phyloP scores from a whole-genome alignment of 1,284 basidiomycete species.

The Rhizoctonia solani region DNA sequence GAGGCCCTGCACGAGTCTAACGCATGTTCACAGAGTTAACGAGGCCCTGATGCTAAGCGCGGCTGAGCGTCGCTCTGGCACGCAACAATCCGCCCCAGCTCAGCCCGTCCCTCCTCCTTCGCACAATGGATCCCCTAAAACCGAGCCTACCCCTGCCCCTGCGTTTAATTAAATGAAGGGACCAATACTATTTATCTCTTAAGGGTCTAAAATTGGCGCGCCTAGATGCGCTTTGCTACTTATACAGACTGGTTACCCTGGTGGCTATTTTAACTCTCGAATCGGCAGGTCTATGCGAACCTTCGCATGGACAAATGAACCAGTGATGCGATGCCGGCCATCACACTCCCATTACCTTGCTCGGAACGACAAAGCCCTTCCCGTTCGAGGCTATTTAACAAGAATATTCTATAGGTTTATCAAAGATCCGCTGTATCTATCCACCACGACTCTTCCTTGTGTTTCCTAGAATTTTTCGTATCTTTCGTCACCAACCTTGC shows the following conservation, averaged over 20 bases:
- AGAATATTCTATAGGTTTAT: conserved; percentile 25
- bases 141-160: not conserved
- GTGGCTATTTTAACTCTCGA: conserved; percentile 27
- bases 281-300: conserved; percentile 18
- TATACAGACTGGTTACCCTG: conserved; percentile 14
- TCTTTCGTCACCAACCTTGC: not conserved
- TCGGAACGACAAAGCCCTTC: conserved; percentile 7
- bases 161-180: not conserved
- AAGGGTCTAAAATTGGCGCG: conserved; percentile 16
- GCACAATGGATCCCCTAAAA: conserved; percentile 8
- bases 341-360: conserved; percentile 1
- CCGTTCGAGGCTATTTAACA: conserved; percentile 31
- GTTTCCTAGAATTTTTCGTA: conserved; percentile 7
- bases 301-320: conserved; percentile 6
- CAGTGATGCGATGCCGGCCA: conserved; percentile 9
- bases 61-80: conserved; percentile 59
- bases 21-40: conserved; percentile 58
- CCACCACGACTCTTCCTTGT: not conserved
- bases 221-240: not conserved
- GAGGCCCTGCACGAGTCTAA: conserved; percentile 14
- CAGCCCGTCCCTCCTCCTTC: conserved; percentile 4
- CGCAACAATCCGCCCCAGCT: not conserved
- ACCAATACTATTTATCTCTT: conserved; percentile 17
- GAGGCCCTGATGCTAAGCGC: conserved; percentile 83
- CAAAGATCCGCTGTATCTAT: conserved; percentile 22